Base-by-base conservation (phyloP, 768 basidiomycete species). In the Kwoniella bestiolae region DNA sequence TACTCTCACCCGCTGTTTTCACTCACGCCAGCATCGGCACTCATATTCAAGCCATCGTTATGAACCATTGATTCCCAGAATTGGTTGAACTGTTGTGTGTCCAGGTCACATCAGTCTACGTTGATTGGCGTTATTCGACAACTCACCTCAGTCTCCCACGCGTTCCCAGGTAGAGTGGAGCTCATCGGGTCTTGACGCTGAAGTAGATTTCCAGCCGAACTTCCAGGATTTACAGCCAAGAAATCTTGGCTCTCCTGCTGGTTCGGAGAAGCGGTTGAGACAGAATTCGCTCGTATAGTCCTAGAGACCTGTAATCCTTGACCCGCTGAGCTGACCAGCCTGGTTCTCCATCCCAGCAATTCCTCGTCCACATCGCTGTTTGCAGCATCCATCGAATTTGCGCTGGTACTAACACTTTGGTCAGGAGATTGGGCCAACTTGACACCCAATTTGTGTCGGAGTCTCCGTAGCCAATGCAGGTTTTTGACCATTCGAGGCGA, bases 391-490 rank as follows among this genome's bases (percentile, higher is more conserved):
- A 3, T 45, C 6, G 51, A 7, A 53, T 12, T 56, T 21, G 32
- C 32, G 8, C 31, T 56, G 12, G 11, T 9, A 31, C 18, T 47
- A 5, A 29, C 5, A 5, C 3, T 23, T 6, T 25, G 8, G 23
- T 51, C 28, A 25, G 53, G 29, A 4, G 53, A 56, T n/a, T 56
- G 53, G 3, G n/a, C 32, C 32, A 56, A 35, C 16, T 31, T 32
- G 23, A 21, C 31, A 5, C 23, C 7, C 11, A 32, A 9, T 56
- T 34, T 56, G 25, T 65, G 51, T 8, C 61, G 64, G 4, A 72
- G 38, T 7, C 62, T 59, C 1, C 41, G 25, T 4, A 72, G 57
- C 71, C 68, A 69, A n/a, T 63, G 35, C 14, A 63, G 57, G 41
- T 72, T 72, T 28, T 62, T 53, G 3, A 66, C 52, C 46, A 72